Evolutionary conservation across 2,329 filamentous ascomycete species (phyloP), one percentile per base, ranked within the genome.

Genomic region (Penicillium decumbens): DNA sequence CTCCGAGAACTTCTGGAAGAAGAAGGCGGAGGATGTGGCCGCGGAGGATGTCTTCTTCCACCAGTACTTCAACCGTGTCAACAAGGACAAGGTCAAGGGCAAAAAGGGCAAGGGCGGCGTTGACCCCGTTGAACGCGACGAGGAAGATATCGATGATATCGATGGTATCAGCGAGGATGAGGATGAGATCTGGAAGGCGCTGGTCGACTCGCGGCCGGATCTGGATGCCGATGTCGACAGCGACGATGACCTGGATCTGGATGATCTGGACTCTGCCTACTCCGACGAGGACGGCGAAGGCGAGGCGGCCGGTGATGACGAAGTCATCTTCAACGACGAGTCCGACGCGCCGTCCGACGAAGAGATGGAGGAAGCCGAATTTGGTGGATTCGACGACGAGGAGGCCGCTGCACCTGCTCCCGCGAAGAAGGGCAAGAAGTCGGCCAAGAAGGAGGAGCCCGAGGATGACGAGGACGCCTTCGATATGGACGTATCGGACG

Each of bases 1-100:
- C 72, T 86, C 86, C 1, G 87, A 95, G 55, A 77, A 82, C 3
- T 98, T 98, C 77, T 95, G 90, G 89, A 85, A 85, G 63, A 89
- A 89, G 80, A 91, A 89, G 74, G 78, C 81, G n/a, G 85, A 89
- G 56, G 85, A 97, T 46, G 86, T 98, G 39, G 84, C 87, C 3
- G 89, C 84, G 0, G 91, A 98, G 58, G 93, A 98, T 66, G 88
- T 90, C 33, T 98, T 98, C 81, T 98, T 98, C 81, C 93, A 98
- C 71, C 85, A 89, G 58, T 98, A 98, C 80, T 98, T 98, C 73
- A 85, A 82, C 52, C 81, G 85, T 54, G 73, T 88, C 47, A 83
- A 83, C 55, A 89, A 84, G 70, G 80, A 76, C 59, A 77, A 79
- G 63, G 53, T 60, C 20, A 61, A 61, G 53, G 78, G 78, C 60